phyloP scores from a whole-genome alignment of 176 grass and related monocot species.

The Carex scoparia region DNA sequence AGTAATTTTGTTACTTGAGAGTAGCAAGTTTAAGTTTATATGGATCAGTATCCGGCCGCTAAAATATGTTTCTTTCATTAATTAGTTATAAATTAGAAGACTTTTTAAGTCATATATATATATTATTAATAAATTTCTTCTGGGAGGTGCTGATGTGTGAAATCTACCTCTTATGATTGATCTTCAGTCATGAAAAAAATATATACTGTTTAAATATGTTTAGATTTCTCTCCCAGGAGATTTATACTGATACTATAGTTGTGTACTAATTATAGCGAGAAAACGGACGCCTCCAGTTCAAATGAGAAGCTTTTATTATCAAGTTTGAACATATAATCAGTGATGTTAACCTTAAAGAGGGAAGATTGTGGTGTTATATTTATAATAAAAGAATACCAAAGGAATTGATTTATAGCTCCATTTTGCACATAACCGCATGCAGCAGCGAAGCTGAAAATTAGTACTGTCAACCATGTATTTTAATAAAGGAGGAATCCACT shows the following conservation, averaged over 20 bases:
- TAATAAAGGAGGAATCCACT: not conserved
- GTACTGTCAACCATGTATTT: not conserved
- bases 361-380: not conserved
- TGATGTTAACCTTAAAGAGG: not conserved
- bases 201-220: not conserved
- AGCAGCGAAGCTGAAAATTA: not conserved
- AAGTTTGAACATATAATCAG: constrained; percentile 4
- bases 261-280: not conserved
- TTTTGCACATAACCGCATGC: not conserved
- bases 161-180: not conserved
- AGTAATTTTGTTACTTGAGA: not conserved
- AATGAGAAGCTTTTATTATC: not conserved
- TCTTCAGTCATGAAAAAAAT: not conserved
- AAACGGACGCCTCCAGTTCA: not conserved
- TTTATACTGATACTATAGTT: not conserved
- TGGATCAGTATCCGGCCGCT: not conserved
- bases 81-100: not conserved
- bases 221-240: not conserved
- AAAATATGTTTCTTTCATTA: not conserved
- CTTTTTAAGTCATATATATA: not conserved
- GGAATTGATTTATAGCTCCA: not conserved
- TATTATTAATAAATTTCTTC: not conserved
- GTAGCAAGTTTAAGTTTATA: not conserved
- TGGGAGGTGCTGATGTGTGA: not conserved
- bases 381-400: not conserved